Percentiles rank a stretch among this genome's conserved stretches.
Conservation (phyloP, 176 grass and related monocot species). For the Themeda triandra region DNA sequence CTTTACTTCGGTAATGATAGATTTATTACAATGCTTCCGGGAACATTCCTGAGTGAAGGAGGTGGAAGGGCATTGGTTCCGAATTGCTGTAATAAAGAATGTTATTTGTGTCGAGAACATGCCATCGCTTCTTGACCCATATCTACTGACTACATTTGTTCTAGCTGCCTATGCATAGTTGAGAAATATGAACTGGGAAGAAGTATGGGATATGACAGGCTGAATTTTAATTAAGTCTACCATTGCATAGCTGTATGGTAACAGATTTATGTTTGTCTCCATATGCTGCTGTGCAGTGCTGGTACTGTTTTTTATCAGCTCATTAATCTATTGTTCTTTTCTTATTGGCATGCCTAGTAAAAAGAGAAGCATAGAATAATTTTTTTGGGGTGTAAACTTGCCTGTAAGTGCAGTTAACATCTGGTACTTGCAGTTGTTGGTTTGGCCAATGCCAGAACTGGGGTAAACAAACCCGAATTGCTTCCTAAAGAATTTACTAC, state of each 20-base stretch:
- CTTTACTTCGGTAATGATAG: background rate
- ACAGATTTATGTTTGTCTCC: background rate
- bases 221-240: background rate
- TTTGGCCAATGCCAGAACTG: conserved; percentile 62
- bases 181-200: background rate
- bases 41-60: background rate
- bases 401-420: background rate
- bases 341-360: background rate
- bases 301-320: background rate
- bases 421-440: conserved; percentile 47
- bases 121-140: background rate
- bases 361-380: background rate
- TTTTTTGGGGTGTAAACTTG: background rate
- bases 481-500: conserved; percentile 90
- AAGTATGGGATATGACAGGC: background rate
- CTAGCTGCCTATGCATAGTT: background rate
- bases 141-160: background rate
- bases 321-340: background rate
- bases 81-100: background rate
- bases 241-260: background rate
- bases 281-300: background rate
- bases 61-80: background rate
- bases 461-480: conserved; percentile 87
- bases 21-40: background rate
- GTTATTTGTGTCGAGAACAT: background rate